These are phyloP conservation scores for Solanum sejunctum DNA, from an alignment of 257 asterid genomes.

Conservation along the genomic window DNA sequence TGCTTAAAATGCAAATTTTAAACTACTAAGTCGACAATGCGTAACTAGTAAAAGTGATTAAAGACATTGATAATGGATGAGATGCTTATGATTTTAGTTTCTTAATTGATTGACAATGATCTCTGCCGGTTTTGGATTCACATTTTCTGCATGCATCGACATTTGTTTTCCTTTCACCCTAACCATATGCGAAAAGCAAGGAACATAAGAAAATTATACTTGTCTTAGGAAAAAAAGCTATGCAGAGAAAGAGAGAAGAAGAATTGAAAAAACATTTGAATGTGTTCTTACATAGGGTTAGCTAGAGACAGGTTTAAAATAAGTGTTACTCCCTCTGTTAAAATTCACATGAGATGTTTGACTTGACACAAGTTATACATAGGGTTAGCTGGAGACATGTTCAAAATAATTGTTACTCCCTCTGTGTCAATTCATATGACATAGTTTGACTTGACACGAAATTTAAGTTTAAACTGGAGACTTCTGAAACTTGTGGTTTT, in stretches of 20 bases:
- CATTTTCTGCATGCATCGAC: background rate
- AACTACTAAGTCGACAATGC: background rate
- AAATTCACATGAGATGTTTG: background rate
- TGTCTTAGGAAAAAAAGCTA: background rate
- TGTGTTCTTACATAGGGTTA: background rate
- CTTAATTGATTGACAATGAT: background rate
- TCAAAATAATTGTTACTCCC: background rate
- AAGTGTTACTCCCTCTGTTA: background rate
- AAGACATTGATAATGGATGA: background rate
- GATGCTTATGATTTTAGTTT: background rate
- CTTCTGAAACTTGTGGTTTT: background rate
- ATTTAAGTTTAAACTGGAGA: background rate
- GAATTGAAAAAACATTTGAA: background rate
- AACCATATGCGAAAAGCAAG: background rate
- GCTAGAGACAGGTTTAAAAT: background rate
- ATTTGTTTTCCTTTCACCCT: background rate
- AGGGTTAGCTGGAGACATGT: background rate
- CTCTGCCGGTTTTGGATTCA: background rate
- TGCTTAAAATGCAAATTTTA: background rate
- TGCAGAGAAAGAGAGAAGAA: background rate
- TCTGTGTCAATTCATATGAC: background rate
- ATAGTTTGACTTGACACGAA: background rate
- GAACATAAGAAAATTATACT: background rate
- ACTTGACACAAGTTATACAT: background rate
- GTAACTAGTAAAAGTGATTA: background rate